Evolutionary conservation across 129 eudicot species (phyloP), one percentile per base, ranked within the genome.

Genomic region (Calendula officinalis): DNA sequence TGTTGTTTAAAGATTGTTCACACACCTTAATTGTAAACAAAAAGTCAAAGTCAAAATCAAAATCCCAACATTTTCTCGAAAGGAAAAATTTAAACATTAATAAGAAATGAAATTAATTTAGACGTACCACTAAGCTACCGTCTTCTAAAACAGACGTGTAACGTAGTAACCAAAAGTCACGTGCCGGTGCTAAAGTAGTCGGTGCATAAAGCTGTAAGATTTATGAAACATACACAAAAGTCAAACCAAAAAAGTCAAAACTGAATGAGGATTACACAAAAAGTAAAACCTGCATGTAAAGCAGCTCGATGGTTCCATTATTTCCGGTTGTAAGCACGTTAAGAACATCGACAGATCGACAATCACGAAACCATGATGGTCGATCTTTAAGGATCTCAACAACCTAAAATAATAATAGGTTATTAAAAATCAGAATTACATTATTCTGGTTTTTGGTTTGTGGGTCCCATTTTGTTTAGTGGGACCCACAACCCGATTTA

Each of bases 301-400:
- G 83, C 66, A 90, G 82, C 75, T 90, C 97, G 16, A 90, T 90
- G 60, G 97, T 90, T 84, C 95, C 97, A 56, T 91, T 91, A 64
- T 68, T 86, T 48, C 91, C 95, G n/a, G 97, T 86, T 59, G 95
- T 62, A 75, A 90, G 41, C 56, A 80, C 86, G 61, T 86, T 86
- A 11, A 90, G 79, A 66, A 90, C 91, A 56, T 90, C 91, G 57
- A 90, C 91, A 67, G 86, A 82, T 79, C 97, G 88, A 77, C 95
- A 86, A 72, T 90, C 97, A 66, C 97, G 97, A 69, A 30, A 90
- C 97, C 97, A 90, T 40, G 95, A 86, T 14, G 84, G 86, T 68
- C 95, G 91, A 86, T 90, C 97, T 75, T 90, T 90, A 39, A 90
- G 86, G 76, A 90, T 90, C 64, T 90, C 97, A 47, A 84, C 97